Conservation (phyloP, 2,329 filamentous ascomycete genomes). For the Trichophyton rubrum region DNA sequence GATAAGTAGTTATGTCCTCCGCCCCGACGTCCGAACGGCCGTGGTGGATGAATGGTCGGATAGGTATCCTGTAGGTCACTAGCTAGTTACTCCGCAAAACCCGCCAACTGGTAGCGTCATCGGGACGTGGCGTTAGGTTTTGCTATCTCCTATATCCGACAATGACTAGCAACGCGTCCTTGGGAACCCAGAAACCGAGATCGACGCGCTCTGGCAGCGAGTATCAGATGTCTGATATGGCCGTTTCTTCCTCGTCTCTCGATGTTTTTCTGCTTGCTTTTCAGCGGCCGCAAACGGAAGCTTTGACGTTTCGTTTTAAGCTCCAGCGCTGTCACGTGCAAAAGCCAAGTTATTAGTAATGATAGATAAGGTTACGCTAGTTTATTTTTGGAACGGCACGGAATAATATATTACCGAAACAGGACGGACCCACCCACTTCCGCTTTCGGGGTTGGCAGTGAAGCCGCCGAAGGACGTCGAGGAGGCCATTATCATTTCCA, state of each 20-base stretch:
- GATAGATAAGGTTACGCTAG: neutral
- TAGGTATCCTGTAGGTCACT: neutral
- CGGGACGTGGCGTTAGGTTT: neutral
- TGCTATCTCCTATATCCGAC: slow-evolving; percentile 3
- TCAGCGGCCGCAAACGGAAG: neutral
- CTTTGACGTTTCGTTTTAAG: neutral
- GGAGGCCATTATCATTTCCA: too few relatives aligned
- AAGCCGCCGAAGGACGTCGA: neutral
- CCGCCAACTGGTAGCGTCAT: neutral
- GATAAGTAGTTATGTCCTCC: neutral
- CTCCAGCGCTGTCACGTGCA: neutral
- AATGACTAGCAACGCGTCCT: neutral
- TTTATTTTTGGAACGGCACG: neutral
- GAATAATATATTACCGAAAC: neutral
- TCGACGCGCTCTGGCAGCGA: neutral
- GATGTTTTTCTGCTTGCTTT: neutral
- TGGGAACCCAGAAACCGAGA: neutral
- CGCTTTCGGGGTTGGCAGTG: neutral
- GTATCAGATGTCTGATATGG: neutral
- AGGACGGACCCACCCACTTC: neutral
- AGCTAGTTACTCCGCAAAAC: neutral
- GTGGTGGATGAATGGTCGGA: too few relatives aligned
- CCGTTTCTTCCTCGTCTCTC: neutral
- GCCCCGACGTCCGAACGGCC: neutral
- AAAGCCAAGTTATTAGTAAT: neutral